A percentile compares a stretch with the other conserved stretches of the same genome.
These are phyloP conservation scores for Brettanomyces anomalus DNA, from an alignment of 805 yeast genomes.

Conservation along the genomic window DNA sequence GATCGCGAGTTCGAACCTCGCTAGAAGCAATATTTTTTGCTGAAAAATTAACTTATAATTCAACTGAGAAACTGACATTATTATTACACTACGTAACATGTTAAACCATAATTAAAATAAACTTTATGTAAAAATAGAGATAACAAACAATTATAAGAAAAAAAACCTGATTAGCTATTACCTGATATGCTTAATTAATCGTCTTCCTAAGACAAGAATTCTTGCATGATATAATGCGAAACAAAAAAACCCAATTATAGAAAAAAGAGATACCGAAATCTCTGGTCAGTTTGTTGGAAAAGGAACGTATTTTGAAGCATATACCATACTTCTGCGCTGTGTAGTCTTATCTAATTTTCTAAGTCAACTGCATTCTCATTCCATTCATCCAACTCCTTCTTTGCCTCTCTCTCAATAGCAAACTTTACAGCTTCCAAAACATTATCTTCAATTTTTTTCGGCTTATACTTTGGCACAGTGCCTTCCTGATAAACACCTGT, in stretches of 20 bases:
- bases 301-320: neutral
- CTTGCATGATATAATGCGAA: too few species aligned
- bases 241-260: too few species aligned
- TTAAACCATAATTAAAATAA: too few species aligned
- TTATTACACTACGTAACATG: too few species aligned
- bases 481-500: conserved; percentile 85
- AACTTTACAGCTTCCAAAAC: conserved; percentile 77
- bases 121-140: too few species aligned
- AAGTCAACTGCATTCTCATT: conserved; percentile 44
- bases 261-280: neutral
- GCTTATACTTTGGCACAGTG: conserved; percentile 68
- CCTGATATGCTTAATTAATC: neutral
- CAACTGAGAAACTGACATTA: too few species aligned
- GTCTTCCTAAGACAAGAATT: too few species aligned
- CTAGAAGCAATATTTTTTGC: conserved; percentile 23
- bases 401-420: conserved; percentile 77
- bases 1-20: conserved; percentile 34
- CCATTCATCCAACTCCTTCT: conserved; percentile 67
- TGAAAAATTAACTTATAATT: neutral
- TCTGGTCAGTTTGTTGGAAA: neutral
- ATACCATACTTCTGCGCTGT: conserved; percentile 7
- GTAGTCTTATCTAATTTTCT: conserved; percentile 52
- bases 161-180: neutral
- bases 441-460: conserved; percentile 63
- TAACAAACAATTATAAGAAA: too few species aligned